Evolutionary conservation across 331 rosid genomes (phyloP).

Genomic region (Quercus lobata): DNA sequence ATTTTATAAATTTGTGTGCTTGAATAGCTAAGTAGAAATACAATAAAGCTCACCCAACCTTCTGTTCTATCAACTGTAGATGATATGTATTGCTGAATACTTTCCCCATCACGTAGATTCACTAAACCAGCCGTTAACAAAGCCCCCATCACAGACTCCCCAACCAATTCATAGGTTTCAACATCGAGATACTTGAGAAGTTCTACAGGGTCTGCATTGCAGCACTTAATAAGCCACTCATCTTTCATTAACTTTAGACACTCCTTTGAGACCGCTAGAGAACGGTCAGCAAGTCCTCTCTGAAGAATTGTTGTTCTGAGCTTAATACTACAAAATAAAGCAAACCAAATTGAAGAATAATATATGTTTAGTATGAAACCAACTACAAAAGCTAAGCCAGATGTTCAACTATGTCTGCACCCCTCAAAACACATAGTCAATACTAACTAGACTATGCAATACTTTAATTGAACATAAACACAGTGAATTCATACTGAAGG

Average conservation of each 20-base stretch:
- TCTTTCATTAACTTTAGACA: constrained; percentile 87
- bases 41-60: constrained; percentile 40
- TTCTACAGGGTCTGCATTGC: constrained; percentile 60
- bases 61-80: constrained; percentile 31
- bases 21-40: background rate
- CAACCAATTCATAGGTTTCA: constrained; percentile 88
- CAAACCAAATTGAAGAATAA: constrained; percentile 11
- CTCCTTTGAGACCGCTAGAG: constrained; percentile 74
- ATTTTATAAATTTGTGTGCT: background rate
- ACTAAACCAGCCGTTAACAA: constrained; percentile 63
- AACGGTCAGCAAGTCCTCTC: constrained; percentile 94
- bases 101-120: constrained; percentile 47
- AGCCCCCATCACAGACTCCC: constrained; percentile 74
- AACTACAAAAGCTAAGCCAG: background rate
- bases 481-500: background rate
- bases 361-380: background rate
- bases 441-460: background rate
- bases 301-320: constrained; percentile 73
- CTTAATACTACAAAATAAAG: constrained; percentile 62
- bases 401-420: background rate
- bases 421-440: background rate
- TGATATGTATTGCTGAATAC: constrained; percentile 52
- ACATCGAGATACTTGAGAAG: constrained; percentile 92
- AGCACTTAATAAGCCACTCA: constrained; percentile 79
- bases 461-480: background rate